A percentile compares a stretch with the other conserved stretches of the same genome.
Evolutionary conservation across 495 filamentous ascomycete species (phyloP).

Genomic region (Penicillium antarcticum): DNA sequence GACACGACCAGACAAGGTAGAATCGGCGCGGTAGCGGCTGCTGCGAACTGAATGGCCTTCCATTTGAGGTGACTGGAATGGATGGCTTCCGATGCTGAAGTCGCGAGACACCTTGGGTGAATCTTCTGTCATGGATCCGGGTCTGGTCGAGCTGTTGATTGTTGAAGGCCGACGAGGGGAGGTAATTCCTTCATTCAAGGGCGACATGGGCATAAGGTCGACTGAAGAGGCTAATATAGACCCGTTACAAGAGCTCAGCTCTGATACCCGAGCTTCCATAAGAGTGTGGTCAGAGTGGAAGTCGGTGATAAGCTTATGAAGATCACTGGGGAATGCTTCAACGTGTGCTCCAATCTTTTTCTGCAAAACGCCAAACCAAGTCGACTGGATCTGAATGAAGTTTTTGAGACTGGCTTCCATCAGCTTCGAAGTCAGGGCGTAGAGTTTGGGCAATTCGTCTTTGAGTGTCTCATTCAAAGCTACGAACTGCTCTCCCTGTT

Average conservation of each 20-base stretch:
- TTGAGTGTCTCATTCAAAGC: conserved; percentile 90
- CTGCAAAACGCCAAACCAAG: conserved; percentile 78
- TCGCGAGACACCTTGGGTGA: conserved; percentile 57
- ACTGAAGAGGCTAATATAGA: conserved; percentile 50
- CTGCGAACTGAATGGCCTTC: conserved; percentile 26
- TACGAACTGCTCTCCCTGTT: conserved; percentile 80
- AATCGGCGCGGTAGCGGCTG: conserved; percentile 33
- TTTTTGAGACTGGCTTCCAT: conserved; percentile 75
- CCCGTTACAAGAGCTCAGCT: conserved; percentile 58
- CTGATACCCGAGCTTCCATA: conserved; percentile 45
- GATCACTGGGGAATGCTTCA: conserved; percentile 62
- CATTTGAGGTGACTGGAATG: conserved; percentile 36
- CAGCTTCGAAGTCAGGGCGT: conserved; percentile 69
- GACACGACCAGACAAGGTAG: conserved; percentile 27
- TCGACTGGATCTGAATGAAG: conserved; percentile 74
- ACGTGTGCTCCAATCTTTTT: conserved; percentile 75
- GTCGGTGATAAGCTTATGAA: conserved; percentile 62
- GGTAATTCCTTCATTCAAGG: conserved; percentile 36
- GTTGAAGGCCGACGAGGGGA: conserved; percentile 46
- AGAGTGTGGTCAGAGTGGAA: conserved; percentile 73
- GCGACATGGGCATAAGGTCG: conserved; percentile 53
- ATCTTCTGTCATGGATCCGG: conserved; percentile 61
- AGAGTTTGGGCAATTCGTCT: conserved; percentile 86
- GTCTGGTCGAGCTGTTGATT: conserved; percentile 46
- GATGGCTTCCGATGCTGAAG: conserved; percentile 37